Evolutionary conservation across 23 red algal species (phyloP), one percentile per base, ranked within the genome.

Genomic region (Gracilaria domingensis): DNA sequence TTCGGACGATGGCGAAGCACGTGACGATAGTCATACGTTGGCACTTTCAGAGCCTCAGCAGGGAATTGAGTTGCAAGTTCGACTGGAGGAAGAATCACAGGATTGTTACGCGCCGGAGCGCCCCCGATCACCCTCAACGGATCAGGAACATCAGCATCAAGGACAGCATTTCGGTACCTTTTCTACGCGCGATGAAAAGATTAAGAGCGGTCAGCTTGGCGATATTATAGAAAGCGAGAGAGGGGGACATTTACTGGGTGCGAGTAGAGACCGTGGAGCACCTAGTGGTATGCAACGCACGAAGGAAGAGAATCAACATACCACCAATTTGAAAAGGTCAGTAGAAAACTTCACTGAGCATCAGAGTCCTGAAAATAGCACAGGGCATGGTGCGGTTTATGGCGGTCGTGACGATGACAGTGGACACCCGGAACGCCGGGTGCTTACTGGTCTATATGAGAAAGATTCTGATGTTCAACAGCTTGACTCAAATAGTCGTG

Each of bases 11-110:
- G 72, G 20, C 36, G 72, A 49, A 14, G 40, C 21, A 25, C 72
- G 72, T 28, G 72, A 49, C 72, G 42, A 77, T 30, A 77, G 72
- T 48, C 72, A 77, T 11, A 30, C 72, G 26, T 42, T 77, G 35
- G 72, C 13, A 29, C 72, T 77, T 30, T 28, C 72, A 45, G 72
- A 77, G 4, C 8, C 21, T 9, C 72, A 77, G 16, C 72, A 77
- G 30, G 72, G 45, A 77, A 48, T 77, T 45, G 30, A 51, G 5
- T 49, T 77, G 38, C 72, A 77, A 16, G 42, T 50, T 30, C 39
- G 39, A 49, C 38, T 77, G 0, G 24, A 5, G 4, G 72, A 48
- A 28, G 72, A 37, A 11, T 50, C 72, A 40, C 38, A 30, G 23
- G 72, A 51, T 20, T 45, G 45, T 30, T 77, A 49, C 16, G 72